A percentile compares a stretch with the other conserved stretches of the same genome.
phyloP scores from a whole-genome alignment of 345 rosid species.

The Aurinia saxatilis region DNA sequence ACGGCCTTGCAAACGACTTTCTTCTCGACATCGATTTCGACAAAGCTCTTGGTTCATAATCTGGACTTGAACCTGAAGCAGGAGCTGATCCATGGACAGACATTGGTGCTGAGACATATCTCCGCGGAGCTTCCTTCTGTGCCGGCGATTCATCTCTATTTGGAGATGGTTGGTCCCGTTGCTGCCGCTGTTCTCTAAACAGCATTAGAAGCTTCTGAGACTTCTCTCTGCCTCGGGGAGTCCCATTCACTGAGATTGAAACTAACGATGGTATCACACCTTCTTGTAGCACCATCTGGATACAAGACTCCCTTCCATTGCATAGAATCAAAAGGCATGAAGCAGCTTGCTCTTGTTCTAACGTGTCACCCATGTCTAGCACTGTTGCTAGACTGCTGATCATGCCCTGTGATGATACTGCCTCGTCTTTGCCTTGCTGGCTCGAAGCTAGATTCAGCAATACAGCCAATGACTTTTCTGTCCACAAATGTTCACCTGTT shows the following conservation, averaged over 20 bases:
- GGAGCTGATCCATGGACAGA: constrained; percentile 19
- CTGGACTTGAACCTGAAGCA: constrained; percentile 18
- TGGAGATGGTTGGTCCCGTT: constrained; percentile 55
- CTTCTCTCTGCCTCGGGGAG: constrained; percentile 76
- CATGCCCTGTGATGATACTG: constrained; percentile 54
- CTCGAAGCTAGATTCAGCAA: constrained; percentile 61
- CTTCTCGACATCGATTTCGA: constrained; percentile 70
- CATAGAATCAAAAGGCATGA: constrained; percentile 70
- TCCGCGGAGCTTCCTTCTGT: constrained; percentile 32
- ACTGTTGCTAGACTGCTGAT: constrained; percentile 55
- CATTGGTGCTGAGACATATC: constrained; percentile 20
- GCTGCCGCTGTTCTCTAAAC: constrained; percentile 90
- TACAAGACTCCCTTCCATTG: constrained; percentile 62
- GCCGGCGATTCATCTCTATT: constrained; percentile 26
- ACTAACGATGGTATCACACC: constrained; percentile 94
- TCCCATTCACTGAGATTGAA: constrained; percentile 89
- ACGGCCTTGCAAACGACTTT: constrained; percentile 59
- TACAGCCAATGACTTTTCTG: constrained; percentile 74
- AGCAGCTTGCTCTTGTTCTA: constrained; percentile 84
- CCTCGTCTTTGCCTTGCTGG: constrained; percentile 60
- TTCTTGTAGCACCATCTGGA: constrained; percentile 86
- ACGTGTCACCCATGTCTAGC: constrained; percentile 58
- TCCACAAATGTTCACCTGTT: constrained; percentile 53
- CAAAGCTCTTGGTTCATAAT: constrained; percentile 44
- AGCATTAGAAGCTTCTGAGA: constrained; percentile 85